Base-by-base conservation (phyloP, 164 flowering plant genomes). In the Magnolia officinalis region DNA sequence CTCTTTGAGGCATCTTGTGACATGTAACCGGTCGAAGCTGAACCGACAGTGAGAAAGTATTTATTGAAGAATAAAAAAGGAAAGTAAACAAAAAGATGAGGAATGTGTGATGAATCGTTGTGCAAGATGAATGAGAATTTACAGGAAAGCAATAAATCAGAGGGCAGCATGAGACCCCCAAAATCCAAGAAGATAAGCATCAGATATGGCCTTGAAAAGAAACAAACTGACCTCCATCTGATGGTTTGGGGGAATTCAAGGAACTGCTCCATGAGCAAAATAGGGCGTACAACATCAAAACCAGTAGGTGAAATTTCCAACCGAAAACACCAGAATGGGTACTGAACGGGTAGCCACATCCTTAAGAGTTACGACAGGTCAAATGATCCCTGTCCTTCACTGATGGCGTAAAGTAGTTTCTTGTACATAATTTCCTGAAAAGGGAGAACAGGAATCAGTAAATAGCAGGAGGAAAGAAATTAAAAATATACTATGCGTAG, bases 321-420 rank as follows among this genome's bases (percentile, higher is more conserved):
- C 71, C 71, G n/a, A 29, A 68, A 29, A 3, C 45, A 37, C 68
- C 9, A 65, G 68, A 65, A 65, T 23, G 24, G 19, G 18, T 29
- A 20, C 21, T 13, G 24, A 20, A 10, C 29, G 11, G n/a, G 13
- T 68, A 29, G 71, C 31, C 8, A 16, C 6, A 29, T 10, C 50
- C 82, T 92, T 89, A 93, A 70, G 99, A 96, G 81, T 92, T 89
- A 93, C 72, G 99, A 96, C 78, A 96, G 80, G 85, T 96, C 98
- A 75, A 96, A 96, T 20, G 99, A 94, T 82, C 99, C 99, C 80
- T 95, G 98, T 69, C 99, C 99, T 83, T 96, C 99, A 21, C 72
- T 90, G 79, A 94, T 93, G 24, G 99, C 99, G 82, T 91, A 96
- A 2, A 96, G 84, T 26, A 96, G 86, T 80, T 96, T 96, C 94